Conservation (phyloP, 2,329 filamentous ascomycete species). For the Cytospora chrysosperma region DNA sequence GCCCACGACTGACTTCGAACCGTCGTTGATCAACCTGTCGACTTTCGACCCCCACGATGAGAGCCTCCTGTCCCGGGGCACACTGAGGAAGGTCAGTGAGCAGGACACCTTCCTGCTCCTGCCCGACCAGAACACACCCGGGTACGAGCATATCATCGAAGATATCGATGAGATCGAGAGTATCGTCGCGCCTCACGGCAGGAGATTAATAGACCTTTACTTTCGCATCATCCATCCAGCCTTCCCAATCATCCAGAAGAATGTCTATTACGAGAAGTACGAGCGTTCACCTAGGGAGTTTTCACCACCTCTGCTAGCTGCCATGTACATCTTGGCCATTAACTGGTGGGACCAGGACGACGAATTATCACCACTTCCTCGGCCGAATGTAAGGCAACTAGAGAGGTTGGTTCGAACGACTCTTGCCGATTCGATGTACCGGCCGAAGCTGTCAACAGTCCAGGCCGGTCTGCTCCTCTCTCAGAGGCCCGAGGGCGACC, state of each 20-base stretch:
- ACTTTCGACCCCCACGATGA: constrained; percentile 80
- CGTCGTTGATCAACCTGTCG: constrained; percentile 77
- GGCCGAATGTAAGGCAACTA: constrained; percentile 40
- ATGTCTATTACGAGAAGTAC: constrained; percentile 62
- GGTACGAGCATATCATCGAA: constrained; percentile 67
- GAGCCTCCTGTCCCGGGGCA: constrained; percentile 67
- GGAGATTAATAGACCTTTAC: constrained; percentile 64
- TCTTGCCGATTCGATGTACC: constrained; percentile 47
- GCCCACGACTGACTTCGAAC: constrained; percentile 79
- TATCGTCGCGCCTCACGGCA: constrained; percentile 62
- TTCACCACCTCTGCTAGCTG: constrained; percentile 57
- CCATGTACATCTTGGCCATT: constrained; percentile 61
- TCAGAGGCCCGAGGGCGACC: constrained; percentile 47
- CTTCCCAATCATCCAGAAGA: constrained; percentile 60
- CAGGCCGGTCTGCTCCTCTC: constrained; percentile 55
- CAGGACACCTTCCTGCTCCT: constrained; percentile 78
- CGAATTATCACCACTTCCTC: constrained; percentile 45
- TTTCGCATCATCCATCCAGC: constrained; percentile 61
- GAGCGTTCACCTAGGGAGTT: constrained; percentile 56
- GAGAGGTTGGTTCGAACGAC: constrained; percentile 40
- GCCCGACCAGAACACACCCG: constrained; percentile 70
- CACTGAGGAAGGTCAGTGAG: constrained; percentile 73
- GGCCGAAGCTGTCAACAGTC: constrained; percentile 55
- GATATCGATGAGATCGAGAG: constrained; percentile 66
- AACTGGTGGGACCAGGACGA: constrained; percentile 61